Conservation (phyloP, 352 stramenopile species). For the Pythium guiyangense region DNA sequence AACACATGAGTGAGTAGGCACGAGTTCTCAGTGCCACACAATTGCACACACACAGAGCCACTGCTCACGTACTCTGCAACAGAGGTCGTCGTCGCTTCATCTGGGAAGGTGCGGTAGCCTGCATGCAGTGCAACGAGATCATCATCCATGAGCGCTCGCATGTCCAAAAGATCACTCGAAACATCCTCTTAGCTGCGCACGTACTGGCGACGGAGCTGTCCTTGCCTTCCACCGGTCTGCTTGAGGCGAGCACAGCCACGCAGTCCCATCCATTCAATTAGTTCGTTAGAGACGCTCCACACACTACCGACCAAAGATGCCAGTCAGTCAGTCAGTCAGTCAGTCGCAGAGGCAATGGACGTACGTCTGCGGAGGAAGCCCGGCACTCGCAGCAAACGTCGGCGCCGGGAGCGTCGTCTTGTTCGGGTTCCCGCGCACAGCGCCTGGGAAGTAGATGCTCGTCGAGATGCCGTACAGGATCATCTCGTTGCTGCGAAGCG, state of each 20-base stretch:
- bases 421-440: conserved; percentile 14
- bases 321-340: background rate
- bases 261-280: background rate
- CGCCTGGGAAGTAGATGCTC: conserved; percentile 88
- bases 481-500: conserved; percentile 38
- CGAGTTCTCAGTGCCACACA: background rate
- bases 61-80: conserved; percentile 3
- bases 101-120: conserved; percentile 9
- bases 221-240: conserved; percentile 7
- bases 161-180: background rate
- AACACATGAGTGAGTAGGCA: background rate
- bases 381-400: background rate
- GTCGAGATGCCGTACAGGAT: conserved; percentile 75
- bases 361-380: conserved; percentile 8
- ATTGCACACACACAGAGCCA: background rate
- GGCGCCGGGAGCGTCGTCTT: conserved; percentile 17
- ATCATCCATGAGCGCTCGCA: background rate
- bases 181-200: background rate
- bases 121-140: background rate
- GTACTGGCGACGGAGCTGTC: background rate
- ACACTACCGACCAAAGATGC: too few relatives aligned
- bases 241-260: background rate
- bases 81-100: background rate
- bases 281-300: background rate
- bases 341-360: background rate